Conservation (phyloP, 805 yeast species). For the Komagataella pseudopastoris region DNA sequence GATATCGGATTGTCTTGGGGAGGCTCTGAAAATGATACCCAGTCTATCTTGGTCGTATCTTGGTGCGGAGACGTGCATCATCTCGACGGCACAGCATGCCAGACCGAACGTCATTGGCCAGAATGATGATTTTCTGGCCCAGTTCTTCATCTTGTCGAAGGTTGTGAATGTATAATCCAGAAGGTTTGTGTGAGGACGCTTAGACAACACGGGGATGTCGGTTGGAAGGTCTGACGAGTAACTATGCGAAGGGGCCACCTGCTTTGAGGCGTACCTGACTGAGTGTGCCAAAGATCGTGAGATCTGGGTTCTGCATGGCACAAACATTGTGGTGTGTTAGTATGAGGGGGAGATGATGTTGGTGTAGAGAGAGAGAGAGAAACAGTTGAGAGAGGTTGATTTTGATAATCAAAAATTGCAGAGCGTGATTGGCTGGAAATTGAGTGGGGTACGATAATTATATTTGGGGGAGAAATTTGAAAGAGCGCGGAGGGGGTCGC, state of each 20-base stretch:
- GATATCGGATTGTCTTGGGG: slow-evolving; percentile 86
- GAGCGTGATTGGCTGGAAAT: neutral
- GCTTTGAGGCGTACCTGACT: neutral
- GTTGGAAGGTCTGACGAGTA: slow-evolving; percentile 40
- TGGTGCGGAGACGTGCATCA: slow-evolving; percentile 90
- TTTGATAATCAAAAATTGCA: neutral
- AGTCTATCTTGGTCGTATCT: slow-evolving; percentile 86
- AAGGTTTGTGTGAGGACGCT: slow-evolving; percentile 44
- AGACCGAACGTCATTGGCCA: slow-evolving; percentile 91
- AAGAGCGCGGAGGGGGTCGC: too few relatives aligned
- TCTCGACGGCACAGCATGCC: slow-evolving; percentile 90
- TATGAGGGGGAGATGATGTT: neutral
- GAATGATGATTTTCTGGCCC: slow-evolving; percentile 87
- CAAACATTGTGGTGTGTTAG: neutral
- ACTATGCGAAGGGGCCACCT: neutral
- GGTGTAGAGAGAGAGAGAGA: neutral
- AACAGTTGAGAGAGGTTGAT: neutral
- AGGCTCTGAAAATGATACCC: slow-evolving; percentile 87
- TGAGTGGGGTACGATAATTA: neutral
- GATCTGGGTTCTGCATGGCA: neutral
- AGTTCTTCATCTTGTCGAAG: slow-evolving; percentile 69
- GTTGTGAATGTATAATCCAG: slow-evolving; percentile 76
- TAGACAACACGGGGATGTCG: slow-evolving; percentile 57
- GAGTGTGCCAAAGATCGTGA: neutral
- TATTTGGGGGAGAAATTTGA: neutral